Percentiles rank a stretch among this genome's conserved stretches.
Evolutionary conservation across 2,329 filamentous ascomycete genomes (phyloP).

Genomic region (Penicillium sclerotigenum): DNA sequence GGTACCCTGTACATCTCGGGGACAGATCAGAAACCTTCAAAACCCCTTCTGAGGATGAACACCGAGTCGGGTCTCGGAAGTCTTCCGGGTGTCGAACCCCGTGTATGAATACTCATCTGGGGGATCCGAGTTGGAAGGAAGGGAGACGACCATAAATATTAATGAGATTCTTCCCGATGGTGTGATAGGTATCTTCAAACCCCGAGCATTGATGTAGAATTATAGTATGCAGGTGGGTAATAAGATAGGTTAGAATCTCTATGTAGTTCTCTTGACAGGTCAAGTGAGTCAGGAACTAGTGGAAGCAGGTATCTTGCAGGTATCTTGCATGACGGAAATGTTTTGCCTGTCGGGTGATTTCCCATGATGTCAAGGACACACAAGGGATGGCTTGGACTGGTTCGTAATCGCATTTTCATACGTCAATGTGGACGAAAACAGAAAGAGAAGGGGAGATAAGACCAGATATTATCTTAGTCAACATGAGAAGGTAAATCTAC

Average conservation of each 20-base stretch:
- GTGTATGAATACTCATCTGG: background rate
- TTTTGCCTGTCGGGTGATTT: conserved; percentile 10
- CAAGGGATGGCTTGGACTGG: conserved; percentile 4
- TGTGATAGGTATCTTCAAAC: background rate
- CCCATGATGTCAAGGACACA: conserved; percentile 1
- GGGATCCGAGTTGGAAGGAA: background rate
- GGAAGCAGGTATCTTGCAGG: background rate
- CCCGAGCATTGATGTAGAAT: background rate
- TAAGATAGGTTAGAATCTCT: background rate
- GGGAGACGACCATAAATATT: background rate
- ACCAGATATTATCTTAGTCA: background rate
- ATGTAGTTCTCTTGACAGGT: background rate
- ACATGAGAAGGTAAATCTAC: background rate
- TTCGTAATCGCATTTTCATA: background rate
- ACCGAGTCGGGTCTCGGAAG: background rate
- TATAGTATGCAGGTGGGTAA: conserved; percentile 2
- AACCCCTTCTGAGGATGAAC: background rate
- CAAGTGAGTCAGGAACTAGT: background rate
- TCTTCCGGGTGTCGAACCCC: background rate
- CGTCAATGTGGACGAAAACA: background rate
- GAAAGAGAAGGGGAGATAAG: background rate
- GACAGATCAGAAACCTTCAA: background rate
- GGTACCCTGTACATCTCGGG: conserved; percentile 2
- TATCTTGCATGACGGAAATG: conserved; percentile 4
- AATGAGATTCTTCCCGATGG: background rate